Percentiles rank a stretch among this genome's conserved stretches.
Conservation (phyloP, 805 yeast genomes). For the Lachancea kluyveri region DNA sequence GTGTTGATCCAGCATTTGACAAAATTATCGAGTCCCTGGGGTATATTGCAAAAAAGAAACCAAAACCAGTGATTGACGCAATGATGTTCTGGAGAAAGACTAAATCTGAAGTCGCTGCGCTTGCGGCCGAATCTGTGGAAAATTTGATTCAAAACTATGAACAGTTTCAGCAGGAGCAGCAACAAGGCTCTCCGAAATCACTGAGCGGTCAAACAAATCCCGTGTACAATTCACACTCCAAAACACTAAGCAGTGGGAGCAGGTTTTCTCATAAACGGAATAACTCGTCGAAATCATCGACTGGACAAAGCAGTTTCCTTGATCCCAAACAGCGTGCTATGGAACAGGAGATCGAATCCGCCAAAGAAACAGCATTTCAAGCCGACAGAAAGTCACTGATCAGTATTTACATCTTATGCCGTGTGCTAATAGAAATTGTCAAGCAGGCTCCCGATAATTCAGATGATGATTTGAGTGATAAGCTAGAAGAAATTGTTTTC, state of each 20-base stretch:
- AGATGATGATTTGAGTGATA: constrained; percentile 74
- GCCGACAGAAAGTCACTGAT: constrained; percentile 85
- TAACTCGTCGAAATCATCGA: constrained; percentile 41
- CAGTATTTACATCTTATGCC: constrained; percentile 79
- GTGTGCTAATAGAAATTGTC: constrained; percentile 89
- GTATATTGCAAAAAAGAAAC: constrained; percentile 80
- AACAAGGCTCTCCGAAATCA: constrained; percentile 4
- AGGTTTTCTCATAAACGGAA: constrained; percentile 41
- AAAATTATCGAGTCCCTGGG: constrained; percentile 82
- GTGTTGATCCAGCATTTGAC: constrained; percentile 82
- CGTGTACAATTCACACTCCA: constrained; percentile 23
- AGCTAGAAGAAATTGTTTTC: constrained; percentile 88
- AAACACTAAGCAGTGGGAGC: constrained; percentile 29
- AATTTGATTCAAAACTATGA: constrained; percentile 34
- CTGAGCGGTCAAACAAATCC: constrained; percentile 7
- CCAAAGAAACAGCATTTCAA: constrained; percentile 66
- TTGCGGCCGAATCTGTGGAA: constrained; percentile 50
- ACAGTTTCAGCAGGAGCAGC: constrained; percentile 2
- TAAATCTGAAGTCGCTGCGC: constrained; percentile 77
- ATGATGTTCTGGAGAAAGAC: constrained; percentile 98
- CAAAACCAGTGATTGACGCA: constrained; percentile 93
- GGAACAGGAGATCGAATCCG: constrained; percentile 33
- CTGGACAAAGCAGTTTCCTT: constrained; percentile 31
- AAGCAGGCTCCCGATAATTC: constrained; percentile 72
- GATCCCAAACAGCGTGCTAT: constrained; percentile 51